phyloP scores from a whole-genome alignment of 306 rosid genomes.

The Albizia julibrissin region DNA sequence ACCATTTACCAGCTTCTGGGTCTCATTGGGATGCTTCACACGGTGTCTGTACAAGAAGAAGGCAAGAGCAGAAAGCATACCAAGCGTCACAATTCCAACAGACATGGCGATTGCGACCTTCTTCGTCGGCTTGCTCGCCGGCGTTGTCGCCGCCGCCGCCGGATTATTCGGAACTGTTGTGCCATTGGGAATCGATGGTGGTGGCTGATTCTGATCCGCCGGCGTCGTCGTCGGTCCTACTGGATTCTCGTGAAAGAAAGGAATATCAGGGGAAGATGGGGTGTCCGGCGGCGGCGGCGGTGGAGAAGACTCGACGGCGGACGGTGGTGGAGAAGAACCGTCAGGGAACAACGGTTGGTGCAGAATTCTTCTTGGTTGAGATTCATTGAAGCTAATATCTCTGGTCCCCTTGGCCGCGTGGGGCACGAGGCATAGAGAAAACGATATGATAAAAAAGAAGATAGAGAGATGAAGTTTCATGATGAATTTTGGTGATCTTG shows the following conservation, averaged over 20 bases:
- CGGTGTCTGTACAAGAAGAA: constrained; percentile 82
- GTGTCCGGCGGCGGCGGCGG: constrained; percentile 47
- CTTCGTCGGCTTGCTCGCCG: constrained; percentile 58
- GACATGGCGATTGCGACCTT: constrained; percentile 74
- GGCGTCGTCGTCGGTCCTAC: constrained; percentile 34
- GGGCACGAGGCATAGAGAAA: constrained; percentile 7
- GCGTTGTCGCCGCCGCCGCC: constrained; percentile 52
- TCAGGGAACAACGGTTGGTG: constrained; percentile 85
- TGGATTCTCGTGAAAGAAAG: constrained; percentile 73
- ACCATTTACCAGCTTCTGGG: constrained; percentile 54
- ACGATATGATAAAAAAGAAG: constrained; percentile 37
- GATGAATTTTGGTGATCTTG: constrained; percentile 28
- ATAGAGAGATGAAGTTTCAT: constrained; percentile 46
- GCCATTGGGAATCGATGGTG: constrained; percentile 36
- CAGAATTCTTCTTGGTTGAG: constrained; percentile 53
- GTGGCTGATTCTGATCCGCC: constrained; percentile 47
- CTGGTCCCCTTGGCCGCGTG: constrained; percentile 16
- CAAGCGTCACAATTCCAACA: constrained; percentile 69
- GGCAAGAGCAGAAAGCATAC: constrained; percentile 74
- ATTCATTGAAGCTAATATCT: constrained; percentile 13
- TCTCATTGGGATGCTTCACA: constrained; percentile 45
- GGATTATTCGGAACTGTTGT: constrained; percentile 41
- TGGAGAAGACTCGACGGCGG: background rate
- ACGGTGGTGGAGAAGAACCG: constrained; percentile 60
- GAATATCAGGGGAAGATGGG: constrained; percentile 45